Conservation (phyloP, 2,329 filamentous ascomycete species). For the Shiraia bambusicola region DNA sequence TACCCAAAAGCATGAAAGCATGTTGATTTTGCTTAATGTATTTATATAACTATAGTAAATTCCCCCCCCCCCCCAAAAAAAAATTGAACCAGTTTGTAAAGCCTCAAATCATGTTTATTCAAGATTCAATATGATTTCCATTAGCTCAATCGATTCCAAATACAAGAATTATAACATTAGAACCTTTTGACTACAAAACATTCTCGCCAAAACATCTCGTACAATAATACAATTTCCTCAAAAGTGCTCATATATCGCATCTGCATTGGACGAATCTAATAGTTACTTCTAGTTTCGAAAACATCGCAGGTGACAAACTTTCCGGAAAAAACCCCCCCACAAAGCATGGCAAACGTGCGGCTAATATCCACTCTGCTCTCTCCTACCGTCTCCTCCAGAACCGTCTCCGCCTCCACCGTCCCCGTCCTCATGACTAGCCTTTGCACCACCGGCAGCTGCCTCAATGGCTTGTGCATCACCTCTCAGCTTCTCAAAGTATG, state of each 20-base stretch:
- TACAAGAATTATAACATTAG: too few species aligned
- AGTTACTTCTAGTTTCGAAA: background rate
- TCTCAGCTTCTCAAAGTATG: conserved; percentile 89
- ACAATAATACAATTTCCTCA: too few species aligned
- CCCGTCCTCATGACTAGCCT: conserved; percentile 31
- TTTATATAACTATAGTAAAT: conserved; percentile 5
- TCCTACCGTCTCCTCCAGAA: conserved; percentile 32
- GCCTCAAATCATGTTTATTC: too few species aligned
- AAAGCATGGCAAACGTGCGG: background rate
- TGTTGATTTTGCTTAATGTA: background rate
- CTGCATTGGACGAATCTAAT: too few species aligned
- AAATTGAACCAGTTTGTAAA: background rate
- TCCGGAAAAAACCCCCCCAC: background rate
- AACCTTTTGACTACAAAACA: too few species aligned
- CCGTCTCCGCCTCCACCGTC: conserved; percentile 32
- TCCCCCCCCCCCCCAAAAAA: conserved; percentile 1
- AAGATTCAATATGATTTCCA: too few species aligned
- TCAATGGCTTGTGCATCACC: conserved; percentile 76
- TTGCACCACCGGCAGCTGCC: conserved; percentile 37
- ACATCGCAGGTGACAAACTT: background rate
- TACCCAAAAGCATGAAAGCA: conserved; percentile 8
- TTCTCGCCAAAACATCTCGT: too few species aligned
- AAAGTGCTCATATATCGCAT: too few species aligned
- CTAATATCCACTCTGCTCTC: conserved; percentile 46
- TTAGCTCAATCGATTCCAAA: too few species aligned